Percentiles rank a stretch among this genome's conserved stretches.
Evolutionary conservation across 148 eudicot species (phyloP).

Genomic region (Suaeda aralocaspica): DNA sequence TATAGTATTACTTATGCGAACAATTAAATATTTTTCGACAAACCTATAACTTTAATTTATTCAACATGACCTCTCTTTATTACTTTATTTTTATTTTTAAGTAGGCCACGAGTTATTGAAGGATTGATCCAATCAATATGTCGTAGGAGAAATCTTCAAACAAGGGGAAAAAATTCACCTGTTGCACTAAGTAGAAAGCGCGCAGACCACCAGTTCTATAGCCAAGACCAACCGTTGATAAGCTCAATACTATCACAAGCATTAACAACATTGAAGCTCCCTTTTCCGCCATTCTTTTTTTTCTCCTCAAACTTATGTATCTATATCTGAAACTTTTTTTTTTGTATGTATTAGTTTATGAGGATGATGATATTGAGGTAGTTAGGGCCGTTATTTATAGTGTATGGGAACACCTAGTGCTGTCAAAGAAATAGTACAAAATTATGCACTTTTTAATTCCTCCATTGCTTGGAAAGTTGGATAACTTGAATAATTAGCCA

Average conservation of each 20-base stretch:
- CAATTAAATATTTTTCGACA: too few species aligned
- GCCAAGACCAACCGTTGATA: constrained; percentile 1
- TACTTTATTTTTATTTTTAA: too few species aligned
- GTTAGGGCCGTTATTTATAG: background rate
- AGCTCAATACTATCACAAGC: constrained; percentile 1
- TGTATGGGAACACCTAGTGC: background rate
- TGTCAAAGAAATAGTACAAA: background rate
- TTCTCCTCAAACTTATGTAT: background rate
- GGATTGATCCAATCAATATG: background rate
- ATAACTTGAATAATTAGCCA: too few species aligned
- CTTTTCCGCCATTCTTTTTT: background rate
- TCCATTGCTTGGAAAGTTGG: background rate
- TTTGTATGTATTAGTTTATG: background rate
- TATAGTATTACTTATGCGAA: too few species aligned
- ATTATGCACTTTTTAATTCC: background rate
- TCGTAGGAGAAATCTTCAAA: background rate
- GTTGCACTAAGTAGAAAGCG: constrained; percentile 21
- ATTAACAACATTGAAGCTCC: constrained; percentile 7
- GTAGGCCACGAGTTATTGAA: background rate
- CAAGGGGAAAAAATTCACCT: background rate
- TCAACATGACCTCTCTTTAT: too few species aligned
- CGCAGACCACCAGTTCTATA: constrained; percentile 17
- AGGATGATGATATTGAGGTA: background rate
- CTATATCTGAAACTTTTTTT: too few species aligned
- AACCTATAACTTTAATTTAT: too few species aligned